A percentile compares a stretch with the other conserved stretches of the same genome.
phyloP scores from a whole-genome alignment of 2,329 filamentous ascomycete genomes.

The Exophiala spinifera region DNA sequence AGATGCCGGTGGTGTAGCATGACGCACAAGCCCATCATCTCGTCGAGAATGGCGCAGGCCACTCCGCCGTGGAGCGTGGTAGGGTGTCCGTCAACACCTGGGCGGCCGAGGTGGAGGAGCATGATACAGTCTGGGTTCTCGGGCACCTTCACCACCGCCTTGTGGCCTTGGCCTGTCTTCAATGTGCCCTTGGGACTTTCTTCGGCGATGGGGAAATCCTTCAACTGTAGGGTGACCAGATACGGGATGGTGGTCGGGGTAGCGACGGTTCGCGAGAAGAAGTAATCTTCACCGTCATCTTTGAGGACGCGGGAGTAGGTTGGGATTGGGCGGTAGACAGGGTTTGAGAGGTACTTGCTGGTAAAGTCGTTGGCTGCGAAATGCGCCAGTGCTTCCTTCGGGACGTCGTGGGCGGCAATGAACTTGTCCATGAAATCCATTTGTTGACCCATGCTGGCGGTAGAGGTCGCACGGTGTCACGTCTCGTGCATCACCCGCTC shows the following conservation, averaged over 20 bases:
- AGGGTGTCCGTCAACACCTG: slow-evolving; percentile 41
- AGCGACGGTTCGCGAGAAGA: slow-evolving; percentile 40
- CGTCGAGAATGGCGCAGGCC: slow-evolving; percentile 42
- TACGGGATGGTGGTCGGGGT: slow-evolving; percentile 42
- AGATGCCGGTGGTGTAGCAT: slow-evolving; percentile 31
- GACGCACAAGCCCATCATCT: slow-evolving; percentile 43
- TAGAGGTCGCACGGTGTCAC: not conserved
- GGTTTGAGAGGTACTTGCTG: slow-evolving; percentile 25
- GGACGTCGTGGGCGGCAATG: slow-evolving; percentile 20
- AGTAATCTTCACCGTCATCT: slow-evolving; percentile 43
- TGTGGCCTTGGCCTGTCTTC: slow-evolving; percentile 17
- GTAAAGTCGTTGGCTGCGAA: slow-evolving; percentile 26
- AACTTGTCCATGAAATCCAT: slow-evolving; percentile 26
- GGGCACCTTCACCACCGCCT: slow-evolving; percentile 18
- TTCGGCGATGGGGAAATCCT: slow-evolving; percentile 28
- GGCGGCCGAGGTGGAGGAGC: slow-evolving; percentile 35
- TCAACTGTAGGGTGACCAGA: slow-evolving; percentile 38
- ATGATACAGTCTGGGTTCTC: slow-evolving; percentile 37
- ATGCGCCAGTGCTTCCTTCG: slow-evolving; percentile 22
- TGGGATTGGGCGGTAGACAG: slow-evolving; percentile 38
- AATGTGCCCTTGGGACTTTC: slow-evolving; percentile 25
- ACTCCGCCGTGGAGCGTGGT: slow-evolving; percentile 41
- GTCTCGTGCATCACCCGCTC: slow-evolving; percentile 6
- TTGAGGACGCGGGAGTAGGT: slow-evolving; percentile 42
- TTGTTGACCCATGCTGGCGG: slow-evolving; percentile 14